phyloP scores from a whole-genome alignment of 495 filamentous ascomycete genomes.

The Paragyromitra xinjiangensis region DNA sequence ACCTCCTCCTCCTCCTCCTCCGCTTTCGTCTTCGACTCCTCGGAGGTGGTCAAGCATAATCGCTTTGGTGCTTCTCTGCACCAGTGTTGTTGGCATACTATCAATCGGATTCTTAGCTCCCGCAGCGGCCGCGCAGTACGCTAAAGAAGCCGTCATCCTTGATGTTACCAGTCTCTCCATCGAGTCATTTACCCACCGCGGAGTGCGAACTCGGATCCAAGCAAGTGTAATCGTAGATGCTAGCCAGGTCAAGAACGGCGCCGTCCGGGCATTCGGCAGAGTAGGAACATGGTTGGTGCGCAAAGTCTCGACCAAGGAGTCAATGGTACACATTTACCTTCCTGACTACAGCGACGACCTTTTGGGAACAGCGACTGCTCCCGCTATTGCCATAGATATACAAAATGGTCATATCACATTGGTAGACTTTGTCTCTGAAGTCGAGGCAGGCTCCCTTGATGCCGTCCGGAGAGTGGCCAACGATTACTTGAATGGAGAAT shows the following conservation, averaged over 20 bases:
- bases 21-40: neutral
- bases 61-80: slow-evolving; percentile 63
- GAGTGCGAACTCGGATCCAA: slow-evolving; percentile 78
- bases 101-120: slow-evolving; percentile 78
- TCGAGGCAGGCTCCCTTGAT: slow-evolving; percentile 78
- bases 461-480: slow-evolving; percentile 81
- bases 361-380: slow-evolving; percentile 78
- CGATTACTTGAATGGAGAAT: slow-evolving; percentile 82
- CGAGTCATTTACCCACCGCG: slow-evolving; percentile 78
- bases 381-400: slow-evolving; percentile 75
- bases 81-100: slow-evolving; percentile 63
- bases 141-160: slow-evolving; percentile 79
- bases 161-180: slow-evolving; percentile 83
- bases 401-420: slow-evolving; percentile 77
- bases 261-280: slow-evolving; percentile 76
- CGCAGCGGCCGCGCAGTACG: slow-evolving; percentile 81
- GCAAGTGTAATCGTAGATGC: slow-evolving; percentile 83
- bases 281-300: slow-evolving; percentile 82
- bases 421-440: slow-evolving; percentile 79
- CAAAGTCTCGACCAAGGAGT: slow-evolving; percentile 73
- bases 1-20: too few species aligned
- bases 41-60: slow-evolving; percentile 68
- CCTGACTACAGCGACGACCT: slow-evolving; percentile 83
- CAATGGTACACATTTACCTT: slow-evolving; percentile 78
- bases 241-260: slow-evolving; percentile 71